Evolutionary conservation across 306 rosid species (phyloP).

Genomic region (Delonix regia): DNA sequence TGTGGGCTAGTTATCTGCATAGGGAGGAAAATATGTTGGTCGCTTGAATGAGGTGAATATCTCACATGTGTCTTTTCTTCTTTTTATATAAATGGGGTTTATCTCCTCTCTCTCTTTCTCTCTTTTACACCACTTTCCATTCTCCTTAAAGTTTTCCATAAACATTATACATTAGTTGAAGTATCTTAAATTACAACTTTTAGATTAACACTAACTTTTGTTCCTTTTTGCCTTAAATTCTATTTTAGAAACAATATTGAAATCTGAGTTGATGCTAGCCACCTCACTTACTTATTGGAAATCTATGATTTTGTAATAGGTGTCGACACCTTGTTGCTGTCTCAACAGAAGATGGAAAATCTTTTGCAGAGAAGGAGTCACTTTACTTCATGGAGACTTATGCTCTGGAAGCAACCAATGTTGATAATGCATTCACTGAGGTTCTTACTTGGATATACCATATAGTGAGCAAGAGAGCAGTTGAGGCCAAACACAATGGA

Average conservation of each 20-base stretch:
- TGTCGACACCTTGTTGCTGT: too few species aligned
- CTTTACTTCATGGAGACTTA: too few species aligned
- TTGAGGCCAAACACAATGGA: conserved; percentile 56
- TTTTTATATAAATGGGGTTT: background rate
- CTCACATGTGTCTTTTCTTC: background rate
- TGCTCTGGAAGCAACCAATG: too few species aligned
- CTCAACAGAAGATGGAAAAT: too few species aligned
- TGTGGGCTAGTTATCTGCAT: background rate
- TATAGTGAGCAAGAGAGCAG: conserved; percentile 71
- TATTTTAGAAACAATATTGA: too few species aligned
- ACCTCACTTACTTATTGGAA: too few species aligned
- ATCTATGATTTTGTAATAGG: too few species aligned
- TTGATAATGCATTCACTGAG: too few species aligned
- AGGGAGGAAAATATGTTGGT: background rate
- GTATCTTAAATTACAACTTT: background rate
- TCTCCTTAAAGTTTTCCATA: background rate
- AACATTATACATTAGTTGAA: background rate
- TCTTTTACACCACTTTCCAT: background rate
- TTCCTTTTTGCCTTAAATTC: too few species aligned
- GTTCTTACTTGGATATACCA: too few species aligned
- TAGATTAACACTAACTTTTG: background rate
- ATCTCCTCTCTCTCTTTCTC: background rate
- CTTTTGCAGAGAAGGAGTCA: too few species aligned
- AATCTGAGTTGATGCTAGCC: too few species aligned
- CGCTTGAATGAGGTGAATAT: background rate